These are phyloP conservation scores for Nicotiana rustica DNA, from an alignment of 305 asterid genomes.

Conservation along the genomic window DNA sequence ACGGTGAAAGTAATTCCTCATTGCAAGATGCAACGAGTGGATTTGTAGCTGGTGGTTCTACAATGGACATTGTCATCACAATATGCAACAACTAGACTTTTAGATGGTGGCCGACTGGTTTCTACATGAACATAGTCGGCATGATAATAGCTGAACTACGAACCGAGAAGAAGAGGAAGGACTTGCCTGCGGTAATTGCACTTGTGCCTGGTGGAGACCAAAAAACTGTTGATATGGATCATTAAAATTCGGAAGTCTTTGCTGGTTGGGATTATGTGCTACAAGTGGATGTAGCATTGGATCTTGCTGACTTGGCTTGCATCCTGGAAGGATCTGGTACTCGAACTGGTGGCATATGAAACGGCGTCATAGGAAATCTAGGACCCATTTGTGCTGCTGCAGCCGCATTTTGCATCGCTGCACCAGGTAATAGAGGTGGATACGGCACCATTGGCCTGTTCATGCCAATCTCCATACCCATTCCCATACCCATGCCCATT, in stretches of 20 bases:
- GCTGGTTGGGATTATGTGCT: slow-evolving; percentile 54
- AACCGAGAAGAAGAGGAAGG: neutral
- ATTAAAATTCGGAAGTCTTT: slow-evolving; percentile 49
- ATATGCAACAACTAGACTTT: slow-evolving; percentile 8
- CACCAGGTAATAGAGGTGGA: slow-evolving; percentile 61
- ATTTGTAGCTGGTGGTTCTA: neutral
- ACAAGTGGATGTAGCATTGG: slow-evolving; percentile 41
- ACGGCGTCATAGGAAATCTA: slow-evolving; percentile 62
- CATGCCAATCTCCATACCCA: slow-evolving; percentile 78
- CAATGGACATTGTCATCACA: neutral
- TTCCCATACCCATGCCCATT: slow-evolving; percentile 67
- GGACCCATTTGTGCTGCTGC: slow-evolving; percentile 65
- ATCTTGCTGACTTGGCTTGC: slow-evolving; percentile 57
- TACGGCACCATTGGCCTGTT: slow-evolving; percentile 70
- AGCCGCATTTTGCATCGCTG: slow-evolving; percentile 57
- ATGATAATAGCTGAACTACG: neutral
- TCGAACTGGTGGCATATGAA: slow-evolving; percentile 57
- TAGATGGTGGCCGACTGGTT: neutral
- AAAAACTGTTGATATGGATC: slow-evolving; percentile 73
- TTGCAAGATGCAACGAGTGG: slow-evolving; percentile 13
- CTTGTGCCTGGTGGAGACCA: slow-evolving; percentile 61
- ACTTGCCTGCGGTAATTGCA: slow-evolving; percentile 63
- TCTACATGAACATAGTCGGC: neutral
- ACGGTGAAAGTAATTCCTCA: neutral
- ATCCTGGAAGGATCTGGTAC: slow-evolving; percentile 54